Evolutionary conservation across 352 stramenopile genomes (phyloP).

Genomic region (Pythium grandisporangium): DNA sequence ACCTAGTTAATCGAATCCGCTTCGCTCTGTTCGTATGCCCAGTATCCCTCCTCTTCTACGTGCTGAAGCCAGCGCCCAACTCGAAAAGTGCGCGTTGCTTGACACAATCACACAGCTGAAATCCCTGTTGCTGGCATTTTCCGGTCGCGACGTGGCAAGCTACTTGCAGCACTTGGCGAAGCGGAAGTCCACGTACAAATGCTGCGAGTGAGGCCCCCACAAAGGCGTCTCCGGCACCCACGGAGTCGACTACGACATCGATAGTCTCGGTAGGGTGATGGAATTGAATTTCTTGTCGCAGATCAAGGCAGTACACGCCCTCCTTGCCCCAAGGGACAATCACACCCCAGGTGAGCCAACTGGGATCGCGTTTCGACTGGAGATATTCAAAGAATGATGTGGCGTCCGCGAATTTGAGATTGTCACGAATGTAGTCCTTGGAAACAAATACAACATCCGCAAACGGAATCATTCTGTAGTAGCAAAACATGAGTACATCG

Average conservation of each 20-base stretch:
- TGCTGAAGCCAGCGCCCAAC: no score
- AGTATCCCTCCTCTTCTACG: no score
- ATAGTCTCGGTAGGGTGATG: slow-evolving; percentile 29
- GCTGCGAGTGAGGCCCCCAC: slow-evolving; percentile 53
- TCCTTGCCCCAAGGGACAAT: slow-evolving; percentile 59
- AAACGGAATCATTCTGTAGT: slow-evolving; percentile 24
- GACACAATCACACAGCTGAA: no score
- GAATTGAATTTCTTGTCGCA: slow-evolving; percentile 7
- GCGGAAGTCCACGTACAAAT: slow-evolving; percentile 16
- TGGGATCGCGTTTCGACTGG: slow-evolving; percentile 4
- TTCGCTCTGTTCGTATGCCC: no score
- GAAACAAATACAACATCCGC: slow-evolving; percentile 56
- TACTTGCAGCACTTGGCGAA: slow-evolving; percentile 22
- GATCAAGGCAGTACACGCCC: slow-evolving; percentile 47
- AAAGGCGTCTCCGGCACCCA: slow-evolving; percentile 66
- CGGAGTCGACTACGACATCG: slow-evolving; percentile 41
- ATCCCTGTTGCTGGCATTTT: slow-evolving; percentile 55
- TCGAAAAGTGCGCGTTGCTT: no score
- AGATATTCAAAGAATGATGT: slow-evolving; percentile 29
- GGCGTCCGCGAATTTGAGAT: slow-evolving; percentile 26
- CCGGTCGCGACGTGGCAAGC: slow-evolving; percentile 43
- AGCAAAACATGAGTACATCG: not conserved
- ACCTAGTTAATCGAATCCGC: no score
- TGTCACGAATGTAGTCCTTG: slow-evolving; percentile 65
- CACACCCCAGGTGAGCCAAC: slow-evolving; percentile 23